Percentiles rank a stretch among this genome's conserved stretches.
phyloP scores from a whole-genome alignment of 1,139 yeast genomes.

The Lipomyces yarrowii region DNA sequence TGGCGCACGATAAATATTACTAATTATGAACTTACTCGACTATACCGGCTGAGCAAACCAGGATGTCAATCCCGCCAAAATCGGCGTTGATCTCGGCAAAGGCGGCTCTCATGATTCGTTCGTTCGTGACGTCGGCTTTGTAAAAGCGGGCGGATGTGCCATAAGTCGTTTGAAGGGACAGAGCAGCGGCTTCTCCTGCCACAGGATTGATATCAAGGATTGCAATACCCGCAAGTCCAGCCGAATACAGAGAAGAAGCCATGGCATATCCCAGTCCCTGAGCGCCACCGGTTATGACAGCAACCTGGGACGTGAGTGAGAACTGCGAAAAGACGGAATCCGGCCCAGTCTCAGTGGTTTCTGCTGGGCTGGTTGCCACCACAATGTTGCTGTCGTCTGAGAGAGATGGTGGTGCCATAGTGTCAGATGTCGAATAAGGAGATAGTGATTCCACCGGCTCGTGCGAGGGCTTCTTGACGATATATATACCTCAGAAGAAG shows the following conservation, averaged over 20 bases:
- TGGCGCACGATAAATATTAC: not conserved
- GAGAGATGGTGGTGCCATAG: not conserved
- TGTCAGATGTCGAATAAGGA: not conserved
- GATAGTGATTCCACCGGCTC: not conserved
- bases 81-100: conserved; percentile 63
- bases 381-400: not conserved
- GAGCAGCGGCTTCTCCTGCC: conserved; percentile 54
- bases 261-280: conserved; percentile 67
- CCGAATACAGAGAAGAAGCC: conserved; percentile 67
- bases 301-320: conserved; percentile 66
- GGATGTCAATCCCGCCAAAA: conserved; percentile 61
- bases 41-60: conserved; percentile 73
- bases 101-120: conserved; percentile 54
- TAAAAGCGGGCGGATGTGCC: conserved; percentile 64
- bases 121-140: conserved; percentile 62
- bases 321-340: not conserved
- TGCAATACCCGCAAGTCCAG: conserved; percentile 69
- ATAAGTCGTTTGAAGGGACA: conserved; percentile 54
- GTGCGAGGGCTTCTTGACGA: not conserved
- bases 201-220: conserved; percentile 49
- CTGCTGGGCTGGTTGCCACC: not conserved
- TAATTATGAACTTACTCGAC: conserved; percentile 49
- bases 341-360: not conserved
- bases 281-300: conserved; percentile 68
- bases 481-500: not conserved